A percentile compares a stretch with the other conserved stretches of the same genome.
Evolutionary conservation across 2,329 filamentous ascomycete species (phyloP).

Genomic region (Trichoderma koningii): DNA sequence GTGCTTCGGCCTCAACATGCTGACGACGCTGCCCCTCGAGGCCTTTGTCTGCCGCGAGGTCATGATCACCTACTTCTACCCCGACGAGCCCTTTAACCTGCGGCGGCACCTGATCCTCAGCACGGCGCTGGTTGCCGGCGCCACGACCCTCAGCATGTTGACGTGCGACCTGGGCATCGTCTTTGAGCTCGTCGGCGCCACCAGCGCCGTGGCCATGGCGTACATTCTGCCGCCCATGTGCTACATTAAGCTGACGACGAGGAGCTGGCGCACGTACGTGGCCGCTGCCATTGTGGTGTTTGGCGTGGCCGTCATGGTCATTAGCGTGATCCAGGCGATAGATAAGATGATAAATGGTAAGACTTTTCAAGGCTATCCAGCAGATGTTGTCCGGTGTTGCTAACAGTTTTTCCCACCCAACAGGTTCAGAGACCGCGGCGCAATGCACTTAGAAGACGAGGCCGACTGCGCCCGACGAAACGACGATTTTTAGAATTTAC

Average conservation of each 20-base stretch:
- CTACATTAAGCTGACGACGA: slow-evolving; percentile 87
- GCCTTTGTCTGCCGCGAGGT: slow-evolving; percentile 97
- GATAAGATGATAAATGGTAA: slow-evolving; percentile 63
- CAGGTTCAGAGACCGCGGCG: slow-evolving; percentile 23
- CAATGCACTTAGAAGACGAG: slow-evolving; percentile 23
- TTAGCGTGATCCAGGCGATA: slow-evolving; percentile 73
- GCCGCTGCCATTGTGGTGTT: slow-evolving; percentile 75
- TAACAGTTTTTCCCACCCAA: background rate
- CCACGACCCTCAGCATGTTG: slow-evolving; percentile 75
- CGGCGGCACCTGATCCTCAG: slow-evolving; percentile 86
- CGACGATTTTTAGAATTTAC: slow-evolving; percentile 11
- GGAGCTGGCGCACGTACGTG: slow-evolving; percentile 72
- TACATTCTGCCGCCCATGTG: slow-evolving; percentile 95
- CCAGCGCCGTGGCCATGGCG: slow-evolving; percentile 88
- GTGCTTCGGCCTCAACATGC: slow-evolving; percentile 98
- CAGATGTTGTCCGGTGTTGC: background rate
- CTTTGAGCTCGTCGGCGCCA: slow-evolving; percentile 94
- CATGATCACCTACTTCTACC: slow-evolving; percentile 82
- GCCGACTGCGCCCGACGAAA: slow-evolving; percentile 4
- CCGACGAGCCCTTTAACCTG: slow-evolving; percentile 73
- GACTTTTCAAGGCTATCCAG: background rate
- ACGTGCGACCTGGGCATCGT: slow-evolving; percentile 94
- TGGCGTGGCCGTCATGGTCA: slow-evolving; percentile 76
- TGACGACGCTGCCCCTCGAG: slow-evolving; percentile 93
- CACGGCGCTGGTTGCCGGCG: slow-evolving; percentile 74